Evolutionary conservation across 2,329 filamentous ascomycete species (phyloP).

Genomic region (Fusarium continuum): DNA sequence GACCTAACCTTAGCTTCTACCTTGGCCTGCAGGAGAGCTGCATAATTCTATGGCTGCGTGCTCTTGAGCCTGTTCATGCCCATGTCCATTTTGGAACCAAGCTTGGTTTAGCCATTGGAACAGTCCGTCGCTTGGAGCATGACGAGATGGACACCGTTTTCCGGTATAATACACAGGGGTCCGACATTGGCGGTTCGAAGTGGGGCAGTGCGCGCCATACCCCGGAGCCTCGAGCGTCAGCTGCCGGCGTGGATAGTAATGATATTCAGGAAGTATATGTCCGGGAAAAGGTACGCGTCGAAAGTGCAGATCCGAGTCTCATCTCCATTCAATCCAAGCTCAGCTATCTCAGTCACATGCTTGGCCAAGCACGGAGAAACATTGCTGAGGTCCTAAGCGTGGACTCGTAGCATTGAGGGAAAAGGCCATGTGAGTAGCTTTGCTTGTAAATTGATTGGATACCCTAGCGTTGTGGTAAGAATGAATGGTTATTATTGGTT

Average conservation of each 20-base stretch:
- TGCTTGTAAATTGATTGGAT: constrained; percentile 41
- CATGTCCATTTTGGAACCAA: constrained; percentile 70
- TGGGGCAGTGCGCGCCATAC: constrained; percentile 39
- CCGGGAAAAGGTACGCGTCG: constrained; percentile 87
- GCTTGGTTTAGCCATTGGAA: constrained; percentile 75
- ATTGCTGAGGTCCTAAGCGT: constrained; percentile 81
- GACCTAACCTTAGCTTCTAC: constrained; percentile 77
- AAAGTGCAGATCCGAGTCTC: constrained; percentile 87
- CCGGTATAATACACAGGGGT: constrained; percentile 59
- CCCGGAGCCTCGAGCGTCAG: constrained; percentile 35
- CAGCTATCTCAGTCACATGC: constrained; percentile 76
- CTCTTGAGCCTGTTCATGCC: constrained; percentile 73
- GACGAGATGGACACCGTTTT: constrained; percentile 85
- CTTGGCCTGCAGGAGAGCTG: constrained; percentile 74
- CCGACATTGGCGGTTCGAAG: constrained; percentile 40
- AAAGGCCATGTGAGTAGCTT: constrained; percentile 19
- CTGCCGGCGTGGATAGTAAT: constrained; percentile 28
- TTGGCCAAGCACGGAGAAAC: constrained; percentile 75
- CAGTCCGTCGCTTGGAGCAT: constrained; percentile 71
- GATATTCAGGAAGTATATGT: constrained; percentile 75
- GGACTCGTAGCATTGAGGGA: constrained; percentile 42
- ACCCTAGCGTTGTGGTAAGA: constrained; percentile 36
- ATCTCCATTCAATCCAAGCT: constrained; percentile 87
- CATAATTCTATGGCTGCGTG: constrained; percentile 74
- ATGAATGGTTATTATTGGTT: constrained; percentile 14